Evolutionary conservation across 768 basidiomycete species (phyloP).

Genomic region (Imleria badia): DNA sequence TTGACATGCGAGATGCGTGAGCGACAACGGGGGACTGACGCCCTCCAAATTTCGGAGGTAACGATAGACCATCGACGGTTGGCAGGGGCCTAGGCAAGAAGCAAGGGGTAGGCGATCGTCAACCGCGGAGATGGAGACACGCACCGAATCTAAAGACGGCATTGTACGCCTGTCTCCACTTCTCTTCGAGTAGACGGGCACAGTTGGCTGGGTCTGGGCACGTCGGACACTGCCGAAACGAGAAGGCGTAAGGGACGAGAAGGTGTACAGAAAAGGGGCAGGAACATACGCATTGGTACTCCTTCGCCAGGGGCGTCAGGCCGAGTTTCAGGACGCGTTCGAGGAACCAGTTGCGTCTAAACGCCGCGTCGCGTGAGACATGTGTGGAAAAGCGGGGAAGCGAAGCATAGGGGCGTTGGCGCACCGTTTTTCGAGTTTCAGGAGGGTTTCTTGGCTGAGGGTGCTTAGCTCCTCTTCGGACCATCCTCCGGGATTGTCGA

Average conservation of each 20-base stretch:
- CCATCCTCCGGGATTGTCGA: slow-evolving; percentile 91
- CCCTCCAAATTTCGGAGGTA: slow-evolving; percentile 90
- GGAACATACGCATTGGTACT: slow-evolving; percentile 86
- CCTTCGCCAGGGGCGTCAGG: slow-evolving; percentile 82
- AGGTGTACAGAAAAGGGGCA: not conserved
- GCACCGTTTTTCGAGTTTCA: slow-evolving; percentile 87
- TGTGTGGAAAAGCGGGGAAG: too few species aligned
- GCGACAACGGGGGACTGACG: slow-evolving; percentile 81
- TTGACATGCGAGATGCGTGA: slow-evolving; percentile 88
- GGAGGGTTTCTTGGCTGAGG: slow-evolving; percentile 74
- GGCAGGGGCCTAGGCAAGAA: slow-evolving; percentile 60
- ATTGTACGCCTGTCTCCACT: slow-evolving; percentile 88
- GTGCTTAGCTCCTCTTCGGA: slow-evolving; percentile 77
- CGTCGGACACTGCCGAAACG: slow-evolving; percentile 59
- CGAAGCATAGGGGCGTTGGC: not conserved
- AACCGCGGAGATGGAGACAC: not conserved
- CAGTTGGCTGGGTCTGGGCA: slow-evolving; percentile 81
- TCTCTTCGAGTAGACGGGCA: slow-evolving; percentile 85
- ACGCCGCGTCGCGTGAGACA: not conserved
- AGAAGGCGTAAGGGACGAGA: not conserved
- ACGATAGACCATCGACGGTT: slow-evolving; percentile 90
- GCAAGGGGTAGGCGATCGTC: not conserved
- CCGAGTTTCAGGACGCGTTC: slow-evolving; percentile 93
- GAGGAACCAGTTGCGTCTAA: slow-evolving; percentile 86
- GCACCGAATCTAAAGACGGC: slow-evolving; percentile 86